Evolutionary conservation across 495 filamentous ascomycete genomes (phyloP), one percentile per base, ranked within the genome.

Genomic region (Jackrogersella minutella): DNA sequence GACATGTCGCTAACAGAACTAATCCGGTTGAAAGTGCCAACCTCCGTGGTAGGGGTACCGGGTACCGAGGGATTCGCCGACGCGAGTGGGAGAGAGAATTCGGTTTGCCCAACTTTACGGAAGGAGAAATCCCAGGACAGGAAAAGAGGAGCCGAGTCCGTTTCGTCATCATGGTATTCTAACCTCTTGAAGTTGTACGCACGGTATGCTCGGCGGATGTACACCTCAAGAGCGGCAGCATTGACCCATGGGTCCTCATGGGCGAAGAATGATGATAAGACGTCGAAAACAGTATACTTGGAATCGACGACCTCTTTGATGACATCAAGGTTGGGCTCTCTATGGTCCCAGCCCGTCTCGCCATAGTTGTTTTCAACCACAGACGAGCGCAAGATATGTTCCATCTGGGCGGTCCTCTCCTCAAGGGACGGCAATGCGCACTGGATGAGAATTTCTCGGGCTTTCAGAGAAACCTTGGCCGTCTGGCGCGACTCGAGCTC

Each of bases 231-330:
- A 40, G 96, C 91, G 50, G 95, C 95, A 57, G 97, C 80, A 1
- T 93, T 93, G 37, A 99, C 95, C 93, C 93, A 98, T 10, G 91
- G 90, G 74, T 99, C 95, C 51, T 90, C 84, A 75, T 99, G 92
- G 39, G 88, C 90, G 71, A 99, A 99, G 86, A 99, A 99, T 37
- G 88, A 86, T 7, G 94, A 90, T 57, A 99, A 78, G 5, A 99
- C 95, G 76, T 99, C 95, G 72, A 97, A 97, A 60, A 99, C 93
- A 41, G 93, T 98, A 79, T 93, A 97, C 81, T 95, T 95, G 31
- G 95, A 98, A 79, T 99, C 95, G 44, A 99, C 91, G 41, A 99
- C 95, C 76, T 99, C 95, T 80, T 96, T 95, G 76, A 99, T 86
- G 70, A 93, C 82, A 39, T 92, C 87, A 49, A 93, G 79, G 73